Conservation (phyloP, 805 yeast genomes). For the Kuraishia cidri region DNA sequence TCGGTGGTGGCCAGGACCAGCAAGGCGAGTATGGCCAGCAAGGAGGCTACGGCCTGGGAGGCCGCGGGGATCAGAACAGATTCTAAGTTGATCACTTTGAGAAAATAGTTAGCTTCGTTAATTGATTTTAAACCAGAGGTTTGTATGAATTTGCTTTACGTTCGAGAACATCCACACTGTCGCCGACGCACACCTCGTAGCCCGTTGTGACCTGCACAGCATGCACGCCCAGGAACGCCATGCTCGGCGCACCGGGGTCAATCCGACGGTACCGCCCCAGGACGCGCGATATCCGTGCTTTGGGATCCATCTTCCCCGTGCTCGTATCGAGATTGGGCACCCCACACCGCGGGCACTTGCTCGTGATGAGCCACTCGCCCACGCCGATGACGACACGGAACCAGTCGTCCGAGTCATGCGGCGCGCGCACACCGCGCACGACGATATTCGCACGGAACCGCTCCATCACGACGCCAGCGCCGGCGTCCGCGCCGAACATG, state of each 20-base stretch:
- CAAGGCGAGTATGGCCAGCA: too few species aligned
- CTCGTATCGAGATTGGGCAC: constrained; percentile 15
- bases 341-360: constrained; percentile 18
- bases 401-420: constrained; percentile 18
- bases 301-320: constrained; percentile 12
- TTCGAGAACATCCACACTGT: constrained; percentile 11
- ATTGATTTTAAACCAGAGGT: background rate
- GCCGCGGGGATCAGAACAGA: too few species aligned
- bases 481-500: constrained; percentile 8
- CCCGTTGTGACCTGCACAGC: constrained; percentile 12
- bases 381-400: constrained; percentile 11
- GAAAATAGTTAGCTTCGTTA: too few species aligned
- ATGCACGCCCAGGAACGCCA: constrained; percentile 16
- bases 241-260: constrained; percentile 15
- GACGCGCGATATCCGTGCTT: constrained; percentile 10
- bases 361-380: constrained; percentile 10
- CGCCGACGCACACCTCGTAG: constrained; percentile 12
- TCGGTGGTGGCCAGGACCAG: too few species aligned
- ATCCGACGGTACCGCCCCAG: constrained; percentile 17
- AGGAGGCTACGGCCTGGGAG: too few species aligned
- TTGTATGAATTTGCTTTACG: background rate
- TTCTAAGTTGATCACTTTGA: too few species aligned
- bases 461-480: too few species aligned
- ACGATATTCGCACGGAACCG: constrained; percentile 19
- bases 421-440: constrained; percentile 8